Evolutionary conservation across 192 early-diverging fungal genomes (phyloP).

Genomic region (Podila verticillata): DNA sequence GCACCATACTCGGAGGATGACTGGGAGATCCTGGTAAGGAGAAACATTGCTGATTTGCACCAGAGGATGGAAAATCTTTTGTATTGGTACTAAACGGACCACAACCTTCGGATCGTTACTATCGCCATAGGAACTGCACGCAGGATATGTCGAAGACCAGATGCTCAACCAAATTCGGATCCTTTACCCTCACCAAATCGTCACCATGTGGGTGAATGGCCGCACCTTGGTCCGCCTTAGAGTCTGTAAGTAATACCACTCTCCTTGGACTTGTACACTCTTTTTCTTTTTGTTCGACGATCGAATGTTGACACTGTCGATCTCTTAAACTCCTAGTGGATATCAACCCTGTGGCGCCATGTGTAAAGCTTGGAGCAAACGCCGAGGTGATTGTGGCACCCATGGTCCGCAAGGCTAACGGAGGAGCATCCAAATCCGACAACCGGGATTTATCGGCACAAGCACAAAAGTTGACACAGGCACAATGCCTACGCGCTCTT

Average conservation of each 20-base stretch:
- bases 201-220: conserved; percentile 79
- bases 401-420: conserved; percentile 62
- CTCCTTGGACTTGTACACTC: neutral
- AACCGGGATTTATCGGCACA: conserved; percentile 39
- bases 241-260: conserved; percentile 55
- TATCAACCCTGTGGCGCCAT: conserved; percentile 58
- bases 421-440: conserved; percentile 21
- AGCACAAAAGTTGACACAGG: conserved; percentile 43
- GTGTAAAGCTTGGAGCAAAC: conserved; percentile 68
- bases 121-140: conserved; percentile 67
- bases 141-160: conserved; percentile 76
- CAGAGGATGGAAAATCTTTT: neutral
- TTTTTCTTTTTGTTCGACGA: neutral
- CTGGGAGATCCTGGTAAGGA: conserved; percentile 80
- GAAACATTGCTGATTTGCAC: neutral
- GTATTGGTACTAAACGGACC: too few species aligned
- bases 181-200: conserved; percentile 69
- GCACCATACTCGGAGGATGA: conserved; percentile 78
- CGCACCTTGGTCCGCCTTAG: conserved; percentile 70
- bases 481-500: conserved; percentile 43
- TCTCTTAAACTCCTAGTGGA: conserved; percentile 55
- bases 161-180: conserved; percentile 76
- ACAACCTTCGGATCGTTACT: too few species aligned
- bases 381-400: conserved; percentile 80
- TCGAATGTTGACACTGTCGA: neutral